These are phyloP conservation scores for Mycothermus thermophilus DNA, from an alignment of 495 filamentous ascomycete species.

Conservation along the genomic window DNA sequence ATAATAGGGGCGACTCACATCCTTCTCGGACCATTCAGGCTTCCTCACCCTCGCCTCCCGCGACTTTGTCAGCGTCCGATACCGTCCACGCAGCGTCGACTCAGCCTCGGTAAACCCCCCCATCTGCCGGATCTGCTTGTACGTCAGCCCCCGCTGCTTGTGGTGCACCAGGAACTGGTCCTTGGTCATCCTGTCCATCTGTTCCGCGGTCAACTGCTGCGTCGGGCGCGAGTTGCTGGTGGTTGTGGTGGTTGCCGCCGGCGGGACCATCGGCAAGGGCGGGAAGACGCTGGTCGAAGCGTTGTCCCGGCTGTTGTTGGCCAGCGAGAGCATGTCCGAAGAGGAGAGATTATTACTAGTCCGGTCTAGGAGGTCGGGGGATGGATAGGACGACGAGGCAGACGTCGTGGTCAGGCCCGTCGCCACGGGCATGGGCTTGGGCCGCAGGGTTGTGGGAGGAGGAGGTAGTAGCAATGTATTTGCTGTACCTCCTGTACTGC, in stretches of 20 bases:
- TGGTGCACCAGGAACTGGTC: constrained; percentile 52
- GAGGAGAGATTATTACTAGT: too few species aligned
- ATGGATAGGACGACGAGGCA: not conserved
- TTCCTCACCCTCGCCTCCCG: constrained; percentile 61
- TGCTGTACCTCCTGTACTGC: too few species aligned
- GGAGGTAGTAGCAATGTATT: too few species aligned
- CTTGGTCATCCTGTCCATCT: constrained; percentile 17
- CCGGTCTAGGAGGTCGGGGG: too few species aligned
- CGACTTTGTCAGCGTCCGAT: constrained; percentile 63
- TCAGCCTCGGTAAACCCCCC: constrained; percentile 66
- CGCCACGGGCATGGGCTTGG: not conserved
- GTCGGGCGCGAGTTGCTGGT: too few species aligned
- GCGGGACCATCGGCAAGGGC: too few species aligned
- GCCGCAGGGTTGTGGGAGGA: too few species aligned
- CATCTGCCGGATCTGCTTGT: constrained; percentile 57
- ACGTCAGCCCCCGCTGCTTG: constrained; percentile 55
- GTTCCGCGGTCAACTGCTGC: constrained; percentile 3
- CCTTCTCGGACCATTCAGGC: constrained; percentile 60
- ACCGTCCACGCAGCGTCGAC: constrained; percentile 73
- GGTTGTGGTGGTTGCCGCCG: too few species aligned
- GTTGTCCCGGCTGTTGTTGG: too few species aligned
- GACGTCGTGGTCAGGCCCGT: not conserved
- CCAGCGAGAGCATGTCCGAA: too few species aligned
- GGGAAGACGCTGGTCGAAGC: too few species aligned
- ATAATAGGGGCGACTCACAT: constrained; percentile 44